Evolutionary conservation across 352 stramenopile species (phyloP).

Genomic region (Pythium rishiriense): DNA sequence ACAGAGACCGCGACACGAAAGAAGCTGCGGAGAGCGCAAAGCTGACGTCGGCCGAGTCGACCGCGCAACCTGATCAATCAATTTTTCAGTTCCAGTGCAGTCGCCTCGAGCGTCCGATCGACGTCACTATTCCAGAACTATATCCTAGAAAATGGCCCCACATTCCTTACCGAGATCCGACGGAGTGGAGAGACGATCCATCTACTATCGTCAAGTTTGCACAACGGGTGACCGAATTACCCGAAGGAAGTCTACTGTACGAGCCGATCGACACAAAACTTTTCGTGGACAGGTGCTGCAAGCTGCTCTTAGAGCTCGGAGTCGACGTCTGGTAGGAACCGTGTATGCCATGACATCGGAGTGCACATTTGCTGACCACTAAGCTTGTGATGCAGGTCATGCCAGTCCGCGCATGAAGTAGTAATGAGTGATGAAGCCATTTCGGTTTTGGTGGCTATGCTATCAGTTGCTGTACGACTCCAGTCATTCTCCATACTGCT

Average conservation of each 20-base stretch:
- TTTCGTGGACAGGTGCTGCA: constrained; percentile 35
- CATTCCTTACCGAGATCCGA: constrained; percentile 51
- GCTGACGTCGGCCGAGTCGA: not conserved
- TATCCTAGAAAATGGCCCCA: constrained; percentile 72
- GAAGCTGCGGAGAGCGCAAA: not conserved
- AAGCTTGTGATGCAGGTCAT: not conserved
- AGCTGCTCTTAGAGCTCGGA: constrained; percentile 26
- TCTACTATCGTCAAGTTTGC: constrained; percentile 49
- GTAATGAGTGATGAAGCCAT: constrained; percentile 31
- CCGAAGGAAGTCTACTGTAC: constrained; percentile 61
- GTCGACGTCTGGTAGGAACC: constrained; percentile 25
- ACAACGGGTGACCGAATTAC: constrained; percentile 45
- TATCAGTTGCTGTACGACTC: constrained; percentile 56
- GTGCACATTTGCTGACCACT: not conserved
- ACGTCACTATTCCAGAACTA: constrained; percentile 45
- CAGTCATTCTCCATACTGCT: constrained; percentile 65
- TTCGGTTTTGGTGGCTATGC: constrained; percentile 38
- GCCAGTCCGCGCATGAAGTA: not conserved
- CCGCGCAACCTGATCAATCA: not conserved
- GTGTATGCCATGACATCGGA: not conserved
- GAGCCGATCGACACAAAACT: constrained; percentile 53
- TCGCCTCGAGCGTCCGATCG: constrained; percentile 27
- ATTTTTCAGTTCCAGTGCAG: constrained; percentile 22
- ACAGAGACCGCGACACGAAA: constrained; percentile 32
- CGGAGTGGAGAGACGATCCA: constrained; percentile 46